Base-by-base conservation (phyloP, 768 basidiomycete species). In the Lactarius akahatsu region DNA sequence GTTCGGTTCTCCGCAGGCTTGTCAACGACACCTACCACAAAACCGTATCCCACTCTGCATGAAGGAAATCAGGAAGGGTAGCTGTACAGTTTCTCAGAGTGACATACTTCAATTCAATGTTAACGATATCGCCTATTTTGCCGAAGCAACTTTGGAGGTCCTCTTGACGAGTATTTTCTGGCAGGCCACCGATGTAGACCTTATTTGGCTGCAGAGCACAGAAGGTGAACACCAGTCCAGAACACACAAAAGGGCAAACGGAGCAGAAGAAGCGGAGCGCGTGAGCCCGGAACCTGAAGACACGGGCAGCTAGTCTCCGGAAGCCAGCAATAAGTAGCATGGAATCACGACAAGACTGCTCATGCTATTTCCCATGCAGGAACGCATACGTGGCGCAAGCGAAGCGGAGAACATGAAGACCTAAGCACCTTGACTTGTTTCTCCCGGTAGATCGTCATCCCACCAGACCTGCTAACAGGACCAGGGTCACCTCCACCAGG, bases 381-480 rank as follows among this genome's bases (percentile, higher is more conserved):
- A 73, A 72, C 68, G 71, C 67, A 73, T 72, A 77, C 62, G 61
- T 63, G 69, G 64, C 64, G 38, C 63, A 62, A 23, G 50, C 59
- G 60, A 63, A 70, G 75, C 56, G 30, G 11, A 52, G 67, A 63
- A 79, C 74, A 74, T 73, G 77, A 83, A 82, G 82, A 88, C 83
- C 85, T 89, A 91, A 89, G 89, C 89, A 91, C 89, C 89, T 91
- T 91, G 83, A 86, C 81, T 81, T 87, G 87, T 83, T 88, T 90
- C 80, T 91, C 89, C 73, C 87, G 86, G 60, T 71, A 71, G 60
- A 69, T 59, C 10, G 68, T 65, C 62, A 67, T n/a, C 55, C 66
- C 66, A 66, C 70, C 18, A 63, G 61, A 64, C 63, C 62, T 68
- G 67, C 40, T 36, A 56, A n/a, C 62, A 64, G 63, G 34, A 60